Evolutionary conservation across 1,139 yeast genomes (phyloP).

Genomic region (Debaryomyces sp.): DNA sequence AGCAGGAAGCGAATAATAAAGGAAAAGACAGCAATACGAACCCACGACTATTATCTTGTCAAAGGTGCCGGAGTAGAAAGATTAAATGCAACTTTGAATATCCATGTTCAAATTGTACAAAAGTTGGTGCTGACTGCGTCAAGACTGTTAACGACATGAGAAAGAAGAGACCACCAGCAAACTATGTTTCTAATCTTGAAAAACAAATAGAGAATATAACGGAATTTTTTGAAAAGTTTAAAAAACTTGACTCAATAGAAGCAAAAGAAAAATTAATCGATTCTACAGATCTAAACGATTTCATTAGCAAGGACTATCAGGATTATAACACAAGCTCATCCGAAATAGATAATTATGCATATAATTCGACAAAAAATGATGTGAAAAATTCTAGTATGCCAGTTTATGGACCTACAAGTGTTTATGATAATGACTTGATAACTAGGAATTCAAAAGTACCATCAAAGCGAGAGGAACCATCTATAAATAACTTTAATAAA

Average conservation of each 20-base stretch:
- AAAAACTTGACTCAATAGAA: conserved; percentile 22
- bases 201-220: conserved; percentile 27
- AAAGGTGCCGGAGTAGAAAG: conserved; percentile 53
- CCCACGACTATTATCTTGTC: conserved; percentile 35
- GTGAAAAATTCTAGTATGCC: conserved; percentile 17
- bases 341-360: not conserved
- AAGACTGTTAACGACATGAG: conserved; percentile 55
- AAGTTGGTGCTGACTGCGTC: conserved; percentile 49
- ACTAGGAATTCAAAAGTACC: conserved; percentile 20
- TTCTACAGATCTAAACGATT: conserved; percentile 18
- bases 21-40: not conserved
- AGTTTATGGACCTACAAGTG: conserved; percentile 55
- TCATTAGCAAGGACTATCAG: conserved; percentile 12
- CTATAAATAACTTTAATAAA: conserved; percentile 32
- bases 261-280: conserved; percentile 25
- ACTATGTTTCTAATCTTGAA: conserved; percentile 47
- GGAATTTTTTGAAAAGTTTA: conserved; percentile 27
- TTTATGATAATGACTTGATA: conserved; percentile 42
- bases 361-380: conserved; percentile 2
- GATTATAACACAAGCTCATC: not conserved
- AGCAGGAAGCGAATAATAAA: conserved; percentile 3
- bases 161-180: conserved; percentile 53
- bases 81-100: conserved; percentile 53
- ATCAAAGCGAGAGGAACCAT: conserved; percentile 25
- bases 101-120: conserved; percentile 55